Evolutionary conservation across 2,329 filamentous ascomycete species (phyloP), one percentile per base, ranked within the genome.

Genomic region (Cryphonectria japonica): DNA sequence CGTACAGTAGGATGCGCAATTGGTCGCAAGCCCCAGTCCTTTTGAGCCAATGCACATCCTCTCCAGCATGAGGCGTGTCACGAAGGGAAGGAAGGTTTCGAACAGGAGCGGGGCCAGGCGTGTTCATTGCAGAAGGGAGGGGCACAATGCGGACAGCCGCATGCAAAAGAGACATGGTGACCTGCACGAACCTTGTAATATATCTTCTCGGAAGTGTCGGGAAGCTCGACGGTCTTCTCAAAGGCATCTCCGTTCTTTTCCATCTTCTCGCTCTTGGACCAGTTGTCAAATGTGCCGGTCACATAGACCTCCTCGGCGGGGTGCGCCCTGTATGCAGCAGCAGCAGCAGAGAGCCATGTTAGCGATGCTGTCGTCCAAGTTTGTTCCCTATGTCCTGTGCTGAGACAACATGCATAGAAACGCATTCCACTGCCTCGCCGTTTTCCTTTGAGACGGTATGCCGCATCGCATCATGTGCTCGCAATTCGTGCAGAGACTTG

Each of bases 271-370:
- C 90, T 94, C 86, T 96, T 95, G 76, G 88, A 87, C 96, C 96
- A 99, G 84, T 93, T 88, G 83, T 98, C 95, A 80, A 98, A 98
- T 74, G 93, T 95, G 80, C 96, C 96, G 57, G 95, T 98, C 77
- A 98, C 96, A 82, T 92, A 95, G 81, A 98, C 95, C 80, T 97
- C 92, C 76, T 91, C 87, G 79, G 93, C 95, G 77, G 90, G 85
- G 81, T 96, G 91, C 79, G 92, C 89, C 95, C 95, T 98, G 83
- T 37, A 54, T 50, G 41, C 54, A 67, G 59, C 73, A 73, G 78
- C 46, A 22, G 46, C 73, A 73, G 78, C 46, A 22, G 46, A n/a
- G 46, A 54, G 67, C 29, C 67, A 64, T 69, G 46, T 69, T 41
- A 69, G 67, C 59, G 32, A 61, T 22, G 34, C 54, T 26, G 59